phyloP scores from a whole-genome alignment of 2,329 filamentous ascomycete species.

The Paraphaeosphaeria minitans region DNA sequence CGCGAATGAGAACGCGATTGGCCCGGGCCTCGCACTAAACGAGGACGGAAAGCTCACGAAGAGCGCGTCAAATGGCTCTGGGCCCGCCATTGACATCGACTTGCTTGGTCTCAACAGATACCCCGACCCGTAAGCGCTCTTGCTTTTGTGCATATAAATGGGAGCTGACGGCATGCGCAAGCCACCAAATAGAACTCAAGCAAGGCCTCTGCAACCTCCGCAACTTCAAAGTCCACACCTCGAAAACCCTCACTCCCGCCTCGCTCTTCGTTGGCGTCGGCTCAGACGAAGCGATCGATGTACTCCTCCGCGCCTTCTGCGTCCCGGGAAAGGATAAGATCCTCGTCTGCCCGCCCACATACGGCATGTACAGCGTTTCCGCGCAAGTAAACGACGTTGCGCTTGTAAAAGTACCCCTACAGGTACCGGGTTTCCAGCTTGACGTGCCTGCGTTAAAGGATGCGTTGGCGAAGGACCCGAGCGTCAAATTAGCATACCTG shows the following conservation, averaged over 20 bases:
- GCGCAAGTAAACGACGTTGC: conserved; percentile 92
- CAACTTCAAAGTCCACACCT: conserved; percentile 82
- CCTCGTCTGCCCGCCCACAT: conserved; percentile 92
- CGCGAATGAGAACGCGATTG: conserved; percentile 96
- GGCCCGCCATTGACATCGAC: conserved; percentile 66
- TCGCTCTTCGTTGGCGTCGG: conserved; percentile 95
- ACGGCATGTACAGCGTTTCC: conserved; percentile 97
- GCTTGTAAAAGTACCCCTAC: conserved; percentile 84
- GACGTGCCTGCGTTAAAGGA: conserved; percentile 70
- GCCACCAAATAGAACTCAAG: conserved; percentile 86
- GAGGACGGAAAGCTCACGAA: conserved; percentile 55
- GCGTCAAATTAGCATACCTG: conserved; percentile 88
- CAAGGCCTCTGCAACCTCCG: conserved; percentile 83
- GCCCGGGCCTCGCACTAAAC: conserved; percentile 71
- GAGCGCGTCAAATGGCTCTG: conserved; percentile 46
- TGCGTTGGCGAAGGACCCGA: conserved; percentile 65
- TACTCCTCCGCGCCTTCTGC: conserved; percentile 91
- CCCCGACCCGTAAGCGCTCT: conserved; percentile 72
- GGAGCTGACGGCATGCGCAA: conserved; percentile 30
- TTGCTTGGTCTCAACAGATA: conserved; percentile 88
- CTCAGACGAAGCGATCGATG: conserved; percentile 96
- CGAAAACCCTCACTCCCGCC: conserved; percentile 72
- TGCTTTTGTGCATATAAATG: background rate
- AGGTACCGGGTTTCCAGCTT: conserved; percentile 74
- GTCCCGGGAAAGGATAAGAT: conserved; percentile 85